phyloP scores from a whole-genome alignment of 2,329 filamentous ascomycete genomes.

The Xylariaceae sp. region DNA sequence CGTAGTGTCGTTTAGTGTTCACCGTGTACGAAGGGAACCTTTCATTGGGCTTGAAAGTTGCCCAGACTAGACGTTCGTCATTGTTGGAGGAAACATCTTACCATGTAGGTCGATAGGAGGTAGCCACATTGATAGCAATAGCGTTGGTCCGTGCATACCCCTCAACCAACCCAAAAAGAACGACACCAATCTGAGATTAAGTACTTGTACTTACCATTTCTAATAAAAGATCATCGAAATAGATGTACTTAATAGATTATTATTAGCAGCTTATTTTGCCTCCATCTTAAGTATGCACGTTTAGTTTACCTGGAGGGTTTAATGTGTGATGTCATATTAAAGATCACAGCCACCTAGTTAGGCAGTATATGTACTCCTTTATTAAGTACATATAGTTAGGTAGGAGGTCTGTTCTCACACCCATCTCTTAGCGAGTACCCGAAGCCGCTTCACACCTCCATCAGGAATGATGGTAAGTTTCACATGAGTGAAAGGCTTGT shows the following conservation, averaged over 20 bases:
- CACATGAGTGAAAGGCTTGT: constrained; percentile 73
- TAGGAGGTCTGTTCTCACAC: constrained; percentile 23
- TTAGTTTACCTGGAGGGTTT: neutral
- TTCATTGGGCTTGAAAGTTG: constrained; percentile 12
- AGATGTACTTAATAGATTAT: neutral
- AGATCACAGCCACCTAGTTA: too few species aligned
- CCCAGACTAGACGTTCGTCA: constrained; percentile 20
- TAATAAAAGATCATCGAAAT: too few species aligned
- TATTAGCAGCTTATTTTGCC: neutral
- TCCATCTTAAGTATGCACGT: neutral
- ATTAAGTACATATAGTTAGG: too few species aligned
- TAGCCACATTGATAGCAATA: constrained; percentile 1
- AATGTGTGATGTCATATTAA: too few species aligned
- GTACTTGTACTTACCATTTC: too few species aligned
- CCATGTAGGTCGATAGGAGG: neutral
- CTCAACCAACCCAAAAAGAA: neutral
- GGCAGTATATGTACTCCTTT: too few species aligned
- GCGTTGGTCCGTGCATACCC: constrained; percentile 11
- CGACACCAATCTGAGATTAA: neutral
- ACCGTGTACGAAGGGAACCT: neutral
- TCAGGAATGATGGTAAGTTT: constrained; percentile 94
- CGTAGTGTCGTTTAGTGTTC: neutral
- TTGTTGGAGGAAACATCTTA: constrained; percentile 2
- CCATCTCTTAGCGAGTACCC: constrained; percentile 71
- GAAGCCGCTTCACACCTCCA: constrained; percentile 86